A percentile compares a stretch with the other conserved stretches of the same genome.
phyloP scores from a whole-genome alignment of 257 asterid species.

The Solanum boliviense region DNA sequence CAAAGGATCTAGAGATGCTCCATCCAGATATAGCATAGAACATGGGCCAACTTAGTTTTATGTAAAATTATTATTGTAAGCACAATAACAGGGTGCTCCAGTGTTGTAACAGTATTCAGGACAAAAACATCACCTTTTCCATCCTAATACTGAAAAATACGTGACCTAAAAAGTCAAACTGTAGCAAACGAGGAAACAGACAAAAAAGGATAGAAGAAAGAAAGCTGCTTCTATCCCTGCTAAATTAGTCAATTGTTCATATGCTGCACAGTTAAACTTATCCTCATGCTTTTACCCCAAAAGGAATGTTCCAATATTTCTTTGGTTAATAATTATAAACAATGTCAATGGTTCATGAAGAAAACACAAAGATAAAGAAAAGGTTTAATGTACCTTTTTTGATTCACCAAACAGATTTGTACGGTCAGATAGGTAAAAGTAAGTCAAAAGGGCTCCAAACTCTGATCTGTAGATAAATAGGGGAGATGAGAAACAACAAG shows the following conservation, averaged over 20 bases:
- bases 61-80: background rate
- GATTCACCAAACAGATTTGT: constrained; percentile 80
- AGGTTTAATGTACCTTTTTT: constrained; percentile 42
- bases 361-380: background rate
- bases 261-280: background rate
- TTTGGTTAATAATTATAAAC: background rate
- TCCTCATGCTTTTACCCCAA: background rate
- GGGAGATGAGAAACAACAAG: background rate
- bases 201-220: background rate
- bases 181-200: background rate
- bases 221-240: background rate
- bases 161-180: background rate
- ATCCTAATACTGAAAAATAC: background rate
- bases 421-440: constrained; percentile 76
- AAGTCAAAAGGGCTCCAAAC: constrained; percentile 69
- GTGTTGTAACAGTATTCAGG: background rate
- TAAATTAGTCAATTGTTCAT: background rate
- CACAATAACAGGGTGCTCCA: background rate
- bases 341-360: background rate
- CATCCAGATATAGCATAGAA: background rate
- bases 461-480: constrained; percentile 49
- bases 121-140: background rate
- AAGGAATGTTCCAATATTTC: background rate
- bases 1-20: background rate
- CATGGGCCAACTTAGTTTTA: background rate